phyloP scores from a whole-genome alignment of 2,329 filamentous ascomycete genomes.

The Botrytis medusae region DNA sequence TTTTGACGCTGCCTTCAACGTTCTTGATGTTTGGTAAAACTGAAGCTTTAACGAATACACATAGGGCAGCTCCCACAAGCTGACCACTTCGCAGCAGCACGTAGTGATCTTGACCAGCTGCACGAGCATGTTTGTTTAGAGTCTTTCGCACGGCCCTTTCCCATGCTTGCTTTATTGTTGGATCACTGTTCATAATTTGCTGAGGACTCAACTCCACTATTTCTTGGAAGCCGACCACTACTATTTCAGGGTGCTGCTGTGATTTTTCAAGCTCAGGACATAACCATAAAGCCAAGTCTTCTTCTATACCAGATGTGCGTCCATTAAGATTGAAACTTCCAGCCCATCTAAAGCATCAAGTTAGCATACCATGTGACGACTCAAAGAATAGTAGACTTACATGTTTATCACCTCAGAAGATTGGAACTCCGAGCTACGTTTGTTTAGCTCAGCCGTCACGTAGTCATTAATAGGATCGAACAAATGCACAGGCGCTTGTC shows the following conservation, averaged over 20 bases:
- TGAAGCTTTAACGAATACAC: slow-evolving; percentile 84
- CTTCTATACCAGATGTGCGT: slow-evolving; percentile 70
- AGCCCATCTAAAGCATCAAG: slow-evolving; percentile 47
- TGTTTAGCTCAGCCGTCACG: slow-evolving; percentile 73
- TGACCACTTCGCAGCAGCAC: slow-evolving; percentile 89
- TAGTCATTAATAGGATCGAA: slow-evolving; percentile 95
- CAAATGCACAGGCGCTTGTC: slow-evolving; percentile 77
- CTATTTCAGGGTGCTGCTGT: slow-evolving; percentile 73
- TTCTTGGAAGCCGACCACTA: slow-evolving; percentile 93
- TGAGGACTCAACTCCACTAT: slow-evolving; percentile 98
- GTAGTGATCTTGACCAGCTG: slow-evolving; percentile 71
- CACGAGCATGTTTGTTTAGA: slow-evolving; percentile 69
- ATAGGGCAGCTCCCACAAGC: slow-evolving; percentile 88
- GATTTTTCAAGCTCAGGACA: slow-evolving; percentile 62
- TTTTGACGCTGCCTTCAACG: slow-evolving; percentile 94
- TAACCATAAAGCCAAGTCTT: slow-evolving; percentile 84
- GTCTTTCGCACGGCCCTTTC: slow-evolving; percentile 76
- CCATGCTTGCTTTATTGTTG: slow-evolving; percentile 80
- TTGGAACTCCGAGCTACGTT: slow-evolving; percentile 70
- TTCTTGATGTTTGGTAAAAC: slow-evolving; percentile 84
- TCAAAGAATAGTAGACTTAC: slow-evolving; percentile 23
- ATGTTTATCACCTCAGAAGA: slow-evolving; percentile 73
- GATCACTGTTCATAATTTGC: slow-evolving; percentile 98
- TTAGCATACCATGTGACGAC: not conserved
- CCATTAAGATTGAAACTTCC: slow-evolving; percentile 97